Evolutionary conservation across 1,139 yeast species (phyloP), one percentile per base, ranked within the genome.

Genomic region (Wickerhamomyces sp.): DNA sequence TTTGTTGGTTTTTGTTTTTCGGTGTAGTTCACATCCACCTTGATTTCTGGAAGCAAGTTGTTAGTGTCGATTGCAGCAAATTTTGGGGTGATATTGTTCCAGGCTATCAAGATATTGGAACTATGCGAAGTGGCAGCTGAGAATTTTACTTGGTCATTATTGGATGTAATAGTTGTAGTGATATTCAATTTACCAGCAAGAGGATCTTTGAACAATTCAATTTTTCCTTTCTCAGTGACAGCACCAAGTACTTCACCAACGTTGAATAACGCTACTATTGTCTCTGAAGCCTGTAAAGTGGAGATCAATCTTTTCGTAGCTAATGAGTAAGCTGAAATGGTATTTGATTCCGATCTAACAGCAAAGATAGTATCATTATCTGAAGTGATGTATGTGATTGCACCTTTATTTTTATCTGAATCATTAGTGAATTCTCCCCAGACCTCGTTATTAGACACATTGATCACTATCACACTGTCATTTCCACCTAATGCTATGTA

Each of bases 191-290:
- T 18, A 33, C 26, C 28, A 36, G 32, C 14, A 29, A 15, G 15
- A 38, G 30, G 15, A 30, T 38, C 37, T 24, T 46, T 47, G 46
- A 64, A 65, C 5, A 65, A 47, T 41, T 68, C 68, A 14, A 61
- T 40, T 8, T 56, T 49, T 4, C 73, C 73, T 5, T 54, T 51
- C 7, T 46, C 45, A 2, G 67, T 58, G n/a, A 63, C 47, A 3
- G 60, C 43, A 24, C 36, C 47, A 18, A 38, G 33, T 19, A 37
- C 30, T 7, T 34, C 28, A 4, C 34, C 32, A 13, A 46, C 34
- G 3, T 51, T 29, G 9, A 32, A 37, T 15, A 58, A 17, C 2
- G 52, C 37, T 5, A 31, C 31, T n/a, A 55, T 45, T 16, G 31
- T 32, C 2, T 47, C 41, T 10, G 40, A 34, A 2, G 56, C 31